Evolutionary conservation across 2,329 filamentous ascomycete species (phyloP).

Genomic region (Aspergillus felis): DNA sequence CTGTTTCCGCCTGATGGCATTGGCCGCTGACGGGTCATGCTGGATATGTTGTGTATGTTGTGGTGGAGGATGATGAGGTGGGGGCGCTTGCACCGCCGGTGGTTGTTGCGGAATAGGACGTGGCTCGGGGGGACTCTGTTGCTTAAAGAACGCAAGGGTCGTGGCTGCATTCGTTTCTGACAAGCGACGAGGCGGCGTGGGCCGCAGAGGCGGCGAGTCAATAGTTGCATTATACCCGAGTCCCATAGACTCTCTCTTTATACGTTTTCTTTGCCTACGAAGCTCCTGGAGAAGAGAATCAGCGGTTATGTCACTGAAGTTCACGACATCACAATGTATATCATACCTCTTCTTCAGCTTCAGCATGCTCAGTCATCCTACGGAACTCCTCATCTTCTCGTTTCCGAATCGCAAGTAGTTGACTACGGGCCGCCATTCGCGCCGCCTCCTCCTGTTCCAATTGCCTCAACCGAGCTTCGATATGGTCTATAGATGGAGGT

Average conservation of each 20-base stretch:
- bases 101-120: constrained; percentile 26
- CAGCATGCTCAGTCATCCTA: constrained; percentile 36
- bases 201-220: constrained; percentile 36
- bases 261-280: constrained; percentile 35
- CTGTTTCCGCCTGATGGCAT: constrained; percentile 36
- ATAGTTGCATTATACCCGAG: constrained; percentile 29
- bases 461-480: constrained; percentile 36
- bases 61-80: constrained; percentile 16
- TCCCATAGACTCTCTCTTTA: constrained; percentile 41
- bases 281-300: constrained; percentile 27
- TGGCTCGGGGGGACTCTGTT: constrained; percentile 38
- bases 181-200: constrained; percentile 35
- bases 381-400: constrained; percentile 41
- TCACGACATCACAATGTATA: constrained; percentile 1
- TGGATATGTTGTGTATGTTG: constrained; percentile 23
- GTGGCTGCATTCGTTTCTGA: constrained; percentile 41
- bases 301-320: background rate
- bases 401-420: constrained; percentile 35
- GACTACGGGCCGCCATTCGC: constrained; percentile 35
- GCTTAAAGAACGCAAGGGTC: constrained; percentile 40
- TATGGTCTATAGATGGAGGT: constrained; percentile 32
- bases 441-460: constrained; percentile 39
- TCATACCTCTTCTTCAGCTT: constrained; percentile 39
- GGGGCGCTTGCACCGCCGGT: constrained; percentile 22
- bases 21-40: constrained; percentile 24